These are phyloP conservation scores for Penicillium roqueforti DNA, from an alignment of 495 filamentous ascomycete species.

Conservation along the genomic window DNA sequence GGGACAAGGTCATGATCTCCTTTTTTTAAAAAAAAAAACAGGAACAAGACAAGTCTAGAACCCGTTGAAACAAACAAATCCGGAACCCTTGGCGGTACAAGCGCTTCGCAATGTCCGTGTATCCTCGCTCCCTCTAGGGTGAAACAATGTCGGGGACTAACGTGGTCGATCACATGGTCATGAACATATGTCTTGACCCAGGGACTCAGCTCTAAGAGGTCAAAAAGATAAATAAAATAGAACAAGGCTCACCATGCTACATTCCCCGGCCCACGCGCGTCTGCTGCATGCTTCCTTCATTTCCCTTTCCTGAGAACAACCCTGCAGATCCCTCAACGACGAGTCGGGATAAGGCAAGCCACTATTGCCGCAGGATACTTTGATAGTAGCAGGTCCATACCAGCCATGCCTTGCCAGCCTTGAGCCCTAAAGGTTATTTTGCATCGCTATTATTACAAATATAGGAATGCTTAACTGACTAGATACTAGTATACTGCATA, in stretches of 20 bases:
- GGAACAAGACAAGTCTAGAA: constrained; percentile 21
- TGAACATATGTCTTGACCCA: constrained; percentile 24
- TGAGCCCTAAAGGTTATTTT: constrained; percentile 11
- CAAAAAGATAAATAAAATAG: not conserved
- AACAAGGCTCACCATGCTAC: constrained; percentile 4
- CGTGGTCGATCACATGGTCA: constrained; percentile 38
- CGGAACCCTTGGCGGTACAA: constrained; percentile 12
- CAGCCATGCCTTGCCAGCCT: constrained; percentile 11
- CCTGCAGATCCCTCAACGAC: constrained; percentile 5
- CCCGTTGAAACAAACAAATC: not conserved
- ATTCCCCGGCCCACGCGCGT: constrained; percentile 19
- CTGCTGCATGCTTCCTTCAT: constrained; percentile 14
- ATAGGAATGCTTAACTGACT: constrained; percentile 20
- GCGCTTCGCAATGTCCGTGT: constrained; percentile 15
- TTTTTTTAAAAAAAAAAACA: too few species aligned
- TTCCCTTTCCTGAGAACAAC: constrained; percentile 2
- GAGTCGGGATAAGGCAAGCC: not conserved
- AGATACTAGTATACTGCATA: not conserved
- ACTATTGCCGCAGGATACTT: not conserved
- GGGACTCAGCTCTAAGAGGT: constrained; percentile 4
- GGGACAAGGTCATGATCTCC: constrained; percentile 7
- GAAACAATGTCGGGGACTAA: constrained; percentile 33
- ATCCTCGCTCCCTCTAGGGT: constrained; percentile 25
- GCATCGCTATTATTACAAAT: constrained; percentile 15
- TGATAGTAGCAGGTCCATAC: constrained; percentile 16